Percentiles rank a stretch among this genome's conserved stretches.
These are phyloP conservation scores for Dicorynia guianensis DNA, from an alignment of 306 rosid genomes.

Conservation along the genomic window DNA sequence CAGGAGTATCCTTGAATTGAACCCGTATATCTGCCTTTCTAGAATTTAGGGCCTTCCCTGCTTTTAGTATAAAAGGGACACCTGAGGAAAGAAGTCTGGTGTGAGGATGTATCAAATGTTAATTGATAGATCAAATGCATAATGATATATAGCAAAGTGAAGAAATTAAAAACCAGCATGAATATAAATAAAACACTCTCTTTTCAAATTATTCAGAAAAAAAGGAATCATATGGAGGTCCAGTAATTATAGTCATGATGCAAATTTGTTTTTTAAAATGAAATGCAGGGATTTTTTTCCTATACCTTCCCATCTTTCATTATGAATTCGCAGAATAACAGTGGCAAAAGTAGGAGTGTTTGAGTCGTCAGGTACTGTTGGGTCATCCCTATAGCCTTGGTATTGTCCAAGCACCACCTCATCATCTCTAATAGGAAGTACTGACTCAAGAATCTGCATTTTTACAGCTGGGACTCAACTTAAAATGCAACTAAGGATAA, in stretches of 20 bases:
- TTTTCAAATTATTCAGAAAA: slow-evolving; percentile 10
- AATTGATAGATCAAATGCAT: slow-evolving; percentile 8
- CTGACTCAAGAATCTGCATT: slow-evolving; percentile 90
- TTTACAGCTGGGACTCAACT: slow-evolving; percentile 31
- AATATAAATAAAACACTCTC: slow-evolving; percentile 9
- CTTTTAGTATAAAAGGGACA: slow-evolving; percentile 93
- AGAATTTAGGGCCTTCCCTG: slow-evolving; percentile 93
- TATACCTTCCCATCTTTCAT: slow-evolving; percentile 99
- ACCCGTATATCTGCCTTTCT: slow-evolving; percentile 94
- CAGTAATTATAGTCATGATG: not conserved
- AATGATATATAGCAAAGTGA: not conserved
- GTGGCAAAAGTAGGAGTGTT: slow-evolving; percentile 97
- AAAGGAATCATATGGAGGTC: slow-evolving; percentile 1
- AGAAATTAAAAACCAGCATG: not conserved
- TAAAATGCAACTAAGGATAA: slow-evolving; percentile 29
- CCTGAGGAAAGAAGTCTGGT: slow-evolving; percentile 53
- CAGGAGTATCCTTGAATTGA: slow-evolving; percentile 98
- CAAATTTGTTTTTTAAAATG: not conserved
- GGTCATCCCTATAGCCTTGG: slow-evolving; percentile 93
- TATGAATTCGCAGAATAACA: slow-evolving; percentile 81
- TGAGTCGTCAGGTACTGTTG: slow-evolving; percentile 90
- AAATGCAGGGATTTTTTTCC: slow-evolving; percentile 7
- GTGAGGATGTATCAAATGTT: not conserved
- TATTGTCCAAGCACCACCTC: slow-evolving; percentile 96
- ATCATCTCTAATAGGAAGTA: slow-evolving; percentile 80